phyloP scores from a whole-genome alignment of 1,284 basidiomycete species.

The Sparassis latifolia region DNA sequence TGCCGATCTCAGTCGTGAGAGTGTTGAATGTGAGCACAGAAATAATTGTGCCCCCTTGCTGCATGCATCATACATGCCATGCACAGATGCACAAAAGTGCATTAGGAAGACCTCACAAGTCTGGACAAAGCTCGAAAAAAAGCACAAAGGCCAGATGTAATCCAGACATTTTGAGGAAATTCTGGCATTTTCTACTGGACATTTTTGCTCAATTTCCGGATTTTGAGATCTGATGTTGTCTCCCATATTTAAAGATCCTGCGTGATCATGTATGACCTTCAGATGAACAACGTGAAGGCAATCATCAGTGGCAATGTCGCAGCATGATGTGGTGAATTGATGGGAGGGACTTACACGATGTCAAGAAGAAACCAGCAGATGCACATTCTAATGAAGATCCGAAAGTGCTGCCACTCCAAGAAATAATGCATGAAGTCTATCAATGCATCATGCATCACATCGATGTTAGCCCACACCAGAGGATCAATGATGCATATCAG shows the following conservation, averaged over 20 bases:
- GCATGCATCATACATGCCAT: constrained; percentile 74
- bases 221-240: too few species aligned
- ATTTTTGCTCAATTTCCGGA: constrained; percentile 57
- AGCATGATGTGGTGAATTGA: too few species aligned
- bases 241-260: too few species aligned
- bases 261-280: constrained; percentile 67
- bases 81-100: constrained; percentile 71
- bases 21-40: constrained; percentile 77
- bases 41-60: constrained; percentile 81
- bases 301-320: neutral
- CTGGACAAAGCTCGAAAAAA: constrained; percentile 11
- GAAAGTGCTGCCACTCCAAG: constrained; percentile 49
- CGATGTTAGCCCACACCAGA: neutral
- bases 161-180: constrained; percentile 59
- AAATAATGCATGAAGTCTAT: constrained; percentile 46
- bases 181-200: constrained; percentile 67
- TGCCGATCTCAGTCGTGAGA: constrained; percentile 59
- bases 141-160: constrained; percentile 70
- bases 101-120: constrained; percentile 76
- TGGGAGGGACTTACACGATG: constrained; percentile 33
- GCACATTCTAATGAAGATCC: constrained; percentile 46
- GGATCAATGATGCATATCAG: constrained; percentile 20
- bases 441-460: neutral
- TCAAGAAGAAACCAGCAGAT: constrained; percentile 53
- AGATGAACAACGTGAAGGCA: neutral